Base-by-base conservation (phyloP, 345 rosid genomes). In the Raphanus sativus region DNA sequence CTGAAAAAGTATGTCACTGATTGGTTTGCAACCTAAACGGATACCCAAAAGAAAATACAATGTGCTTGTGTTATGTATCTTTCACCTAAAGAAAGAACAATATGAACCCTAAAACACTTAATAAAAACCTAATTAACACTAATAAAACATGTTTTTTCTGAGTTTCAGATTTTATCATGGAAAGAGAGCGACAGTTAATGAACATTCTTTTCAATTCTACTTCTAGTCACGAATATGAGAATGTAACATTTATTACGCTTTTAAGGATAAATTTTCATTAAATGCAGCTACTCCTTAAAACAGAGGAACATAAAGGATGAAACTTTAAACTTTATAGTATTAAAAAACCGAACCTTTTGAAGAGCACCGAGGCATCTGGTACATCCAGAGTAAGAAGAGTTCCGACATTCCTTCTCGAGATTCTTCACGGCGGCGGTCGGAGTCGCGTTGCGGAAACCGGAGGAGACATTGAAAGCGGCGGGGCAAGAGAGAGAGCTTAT, bases 311-410 rank as follows among this genome's bases (percentile, higher is more conserved):
- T 42, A 66, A 78, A 78, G 77, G 32, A 66, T 70, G 45, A 48
- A 30, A 25, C 25, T 78, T 64, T 64, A 28, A n/a, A n/a, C n/a
- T n/a, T n/a, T 55, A 67, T 32, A 32, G 4, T 32, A 32, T 4
- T 4, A 6, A 25, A 8, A 68, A 34, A 74, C 55, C 29, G 65
- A 17, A 91, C 99, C 97, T 89, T 93, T 87, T 91, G 93, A 77
- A 96, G 98, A 11, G 98, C 93, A 0, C 93, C 92, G 28, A 96
- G 95, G 81, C 99, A 96, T 79, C 83, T 93, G 70, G 97, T 91
- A 85, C 99, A 96, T 2, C 99, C 99, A 58, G 95, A 77, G 77
- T 95, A 91, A 50, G 96, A 86, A 8, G 99, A 92, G 75, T 92
- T 95, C 74, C 84, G 81, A 81, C 99, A 96, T 69, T 85, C 93